Base-by-base conservation (phyloP, 495 filamentous ascomycete genomes). In the Astrothelium subdiscretum region DNA sequence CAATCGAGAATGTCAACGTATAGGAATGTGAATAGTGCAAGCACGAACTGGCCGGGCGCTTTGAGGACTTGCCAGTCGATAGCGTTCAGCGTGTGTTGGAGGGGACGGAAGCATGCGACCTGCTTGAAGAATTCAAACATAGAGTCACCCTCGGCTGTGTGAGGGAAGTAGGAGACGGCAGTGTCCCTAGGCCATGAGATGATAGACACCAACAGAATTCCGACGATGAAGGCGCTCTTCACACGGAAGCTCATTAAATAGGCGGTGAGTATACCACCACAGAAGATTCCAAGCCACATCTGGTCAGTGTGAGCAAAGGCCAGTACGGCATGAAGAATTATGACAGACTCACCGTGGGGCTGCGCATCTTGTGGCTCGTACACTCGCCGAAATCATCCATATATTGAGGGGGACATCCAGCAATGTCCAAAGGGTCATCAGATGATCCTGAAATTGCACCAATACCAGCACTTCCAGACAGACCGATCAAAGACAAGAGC, bases 221-320 rank as follows among this genome's bases (percentile, higher is more conserved):
- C 89, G 31, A 80, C 78, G 67, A 92, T 90, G 60, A 92, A 85
- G 40, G 89, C 89, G 58, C 88, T 88, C 73, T 91, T 91, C 66
- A 92, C 80, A 11, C 88, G 81, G 71, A 89, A 92, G 80, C 90
- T 83, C 86, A 92, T 86, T 57, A 92, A 73, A 60, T 90, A 71
- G 5, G 82, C 80, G 5, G 89, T 92, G 44, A 92, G 76, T 57
- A 92, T 77, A 58, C 89, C 89, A 44, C 89, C 87, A 62, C 85
- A 87, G 76, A 92, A 91, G 63, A 94, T 89, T 31, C 89, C 89
- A 62, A 92, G 74, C 89, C 88, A 92, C 81, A 92, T 81, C 48
- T 54, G 8, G 3, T 8, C 26, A 3, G 22, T 29, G 24, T 54
- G 12, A 54, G 2, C 20, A 54, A 3, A 29, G 20, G 6, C 15